A percentile compares a stretch with the other conserved stretches of the same genome.
Conservation (phyloP, 768 basidiomycete species). For the Kwoniella shandongensis region DNA sequence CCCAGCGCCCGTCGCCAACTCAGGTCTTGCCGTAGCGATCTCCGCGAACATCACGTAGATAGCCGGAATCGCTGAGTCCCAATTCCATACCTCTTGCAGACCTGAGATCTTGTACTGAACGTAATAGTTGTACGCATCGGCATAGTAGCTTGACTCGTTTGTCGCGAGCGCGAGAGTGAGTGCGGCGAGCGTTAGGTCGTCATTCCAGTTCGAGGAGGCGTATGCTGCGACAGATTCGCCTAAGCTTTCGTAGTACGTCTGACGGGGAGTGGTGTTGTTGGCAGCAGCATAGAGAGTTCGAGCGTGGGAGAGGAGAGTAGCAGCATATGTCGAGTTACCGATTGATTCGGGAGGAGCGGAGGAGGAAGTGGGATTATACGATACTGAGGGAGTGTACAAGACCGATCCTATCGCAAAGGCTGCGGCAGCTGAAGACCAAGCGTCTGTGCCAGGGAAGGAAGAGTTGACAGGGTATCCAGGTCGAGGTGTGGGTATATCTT, state of each 20-base stretch:
- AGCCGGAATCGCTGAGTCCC: slow-evolving; percentile 81
- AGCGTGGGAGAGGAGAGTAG: slow-evolving; percentile 70
- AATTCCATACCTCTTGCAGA: slow-evolving; percentile 71
- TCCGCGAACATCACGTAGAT: slow-evolving; percentile 74
- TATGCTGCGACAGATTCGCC: slow-evolving; percentile 71
- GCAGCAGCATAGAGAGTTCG: slow-evolving; percentile 74
- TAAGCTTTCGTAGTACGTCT: slow-evolving; percentile 25
- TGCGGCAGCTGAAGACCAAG: slow-evolving; percentile 75
- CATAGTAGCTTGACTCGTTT: slow-evolving; percentile 63
- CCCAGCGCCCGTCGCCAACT: slow-evolving; percentile 56
- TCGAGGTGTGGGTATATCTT: slow-evolving; percentile 69
- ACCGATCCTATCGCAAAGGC: slow-evolving; percentile 85
- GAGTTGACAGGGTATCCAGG: slow-evolving; percentile 76
- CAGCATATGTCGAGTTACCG: slow-evolving; percentile 70
- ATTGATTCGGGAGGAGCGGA: slow-evolving; percentile 58
- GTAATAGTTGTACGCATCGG: slow-evolving; percentile 67
- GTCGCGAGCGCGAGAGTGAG: slow-evolving; percentile 73
- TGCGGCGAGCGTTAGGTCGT: slow-evolving; percentile 62
- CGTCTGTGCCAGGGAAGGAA: slow-evolving; percentile 82
- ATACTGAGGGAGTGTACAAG: slow-evolving; percentile 66
- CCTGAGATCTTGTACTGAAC: slow-evolving; percentile 60
- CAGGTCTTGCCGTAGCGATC: slow-evolving; percentile 63
- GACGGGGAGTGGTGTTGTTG: slow-evolving; percentile 59
- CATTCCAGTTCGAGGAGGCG: slow-evolving; percentile 57
- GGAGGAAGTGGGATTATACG: slow-evolving; percentile 60